A percentile compares a stretch with the other conserved stretches of the same genome.
Conservation (phyloP, 139 green algal species). For the Closterium sp. region DNA sequence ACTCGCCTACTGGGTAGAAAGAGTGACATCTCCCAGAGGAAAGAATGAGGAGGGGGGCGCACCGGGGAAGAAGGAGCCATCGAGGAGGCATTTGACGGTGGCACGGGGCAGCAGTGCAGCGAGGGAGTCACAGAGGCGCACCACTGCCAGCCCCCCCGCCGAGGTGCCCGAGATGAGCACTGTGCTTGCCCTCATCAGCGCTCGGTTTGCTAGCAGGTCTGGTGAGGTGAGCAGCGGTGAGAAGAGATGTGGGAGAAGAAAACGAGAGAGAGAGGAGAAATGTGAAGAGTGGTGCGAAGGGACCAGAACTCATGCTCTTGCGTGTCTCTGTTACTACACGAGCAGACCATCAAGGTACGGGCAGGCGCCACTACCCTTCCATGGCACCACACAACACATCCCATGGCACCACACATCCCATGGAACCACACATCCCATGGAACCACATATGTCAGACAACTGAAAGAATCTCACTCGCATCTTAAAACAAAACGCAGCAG, state of each 20-base stretch:
- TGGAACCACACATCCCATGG: too few species aligned
- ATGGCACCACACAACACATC: too few species aligned
- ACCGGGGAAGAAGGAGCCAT: neutral
- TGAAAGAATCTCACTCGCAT: too few species aligned
- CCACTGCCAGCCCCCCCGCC: neutral
- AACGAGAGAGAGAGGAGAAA: neutral
- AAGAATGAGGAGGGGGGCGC: neutral
- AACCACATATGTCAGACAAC: too few species aligned
- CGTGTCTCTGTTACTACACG: too few species aligned
- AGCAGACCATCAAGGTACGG: too few species aligned
- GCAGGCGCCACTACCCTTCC: too few species aligned
- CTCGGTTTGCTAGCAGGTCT: neutral
- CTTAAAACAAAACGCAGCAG: too few species aligned
- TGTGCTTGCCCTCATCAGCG: neutral
- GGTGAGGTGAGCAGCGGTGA: neutral
- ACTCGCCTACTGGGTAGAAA: too few species aligned
- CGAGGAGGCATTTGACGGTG: neutral
- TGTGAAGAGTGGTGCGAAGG: neutral
- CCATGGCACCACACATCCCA: too few species aligned
- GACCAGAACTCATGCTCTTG: too few species aligned
- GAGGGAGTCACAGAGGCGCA: neutral
- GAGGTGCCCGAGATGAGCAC: neutral
- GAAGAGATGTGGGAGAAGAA: neutral
- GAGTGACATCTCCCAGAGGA: too few species aligned
- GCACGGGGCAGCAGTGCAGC: neutral